Evolutionary conservation across 257 asterid genomes (phyloP).

Genomic region (Scutellaria barbata): DNA sequence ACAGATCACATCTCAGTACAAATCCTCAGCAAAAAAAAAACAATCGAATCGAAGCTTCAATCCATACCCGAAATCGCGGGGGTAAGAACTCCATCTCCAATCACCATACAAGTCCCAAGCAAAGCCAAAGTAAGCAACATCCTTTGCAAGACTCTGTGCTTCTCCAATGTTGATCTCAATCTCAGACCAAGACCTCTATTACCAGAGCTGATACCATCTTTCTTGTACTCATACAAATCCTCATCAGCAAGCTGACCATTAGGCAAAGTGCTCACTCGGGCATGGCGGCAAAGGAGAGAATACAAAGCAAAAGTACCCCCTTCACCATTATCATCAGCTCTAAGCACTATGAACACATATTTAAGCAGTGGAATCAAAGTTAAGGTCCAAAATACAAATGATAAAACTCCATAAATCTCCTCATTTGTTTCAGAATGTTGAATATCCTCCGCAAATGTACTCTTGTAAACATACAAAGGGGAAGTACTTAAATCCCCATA

Average conservation of each 20-base stretch:
- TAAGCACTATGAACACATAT: slow-evolving; percentile 80
- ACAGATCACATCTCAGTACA: slow-evolving; percentile 19
- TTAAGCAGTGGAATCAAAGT: slow-evolving; percentile 86
- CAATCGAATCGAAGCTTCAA: neutral
- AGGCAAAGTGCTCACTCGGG: slow-evolving; percentile 80
- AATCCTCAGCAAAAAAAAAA: neutral
- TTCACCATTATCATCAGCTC: slow-evolving; percentile 98
- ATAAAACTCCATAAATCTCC: slow-evolving; percentile 85
- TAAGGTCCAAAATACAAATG: slow-evolving; percentile 91
- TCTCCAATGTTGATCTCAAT: slow-evolving; percentile 77
- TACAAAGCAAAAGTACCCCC: slow-evolving; percentile 96
- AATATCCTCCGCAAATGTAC: slow-evolving; percentile 97
- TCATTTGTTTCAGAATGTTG: slow-evolving; percentile 88
- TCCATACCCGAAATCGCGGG: slow-evolving; percentile 91
- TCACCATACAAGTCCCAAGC: slow-evolving; percentile 97
- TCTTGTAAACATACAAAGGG: slow-evolving; percentile 91
- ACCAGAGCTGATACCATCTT: slow-evolving; percentile 55
- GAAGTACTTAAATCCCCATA: slow-evolving; percentile 98
- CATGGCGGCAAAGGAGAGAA: slow-evolving; percentile 84
- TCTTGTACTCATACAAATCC: slow-evolving; percentile 77
- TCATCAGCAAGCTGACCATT: slow-evolving; percentile 96
- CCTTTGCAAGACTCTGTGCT: slow-evolving; percentile 62
- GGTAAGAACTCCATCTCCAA: slow-evolving; percentile 95
- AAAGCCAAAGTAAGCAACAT: slow-evolving; percentile 78
- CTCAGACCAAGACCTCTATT: slow-evolving; percentile 59